Evolutionary conservation across 2,329 filamentous ascomycete genomes (phyloP).

Genomic region (Magnaporthiopsis incrustans): DNA sequence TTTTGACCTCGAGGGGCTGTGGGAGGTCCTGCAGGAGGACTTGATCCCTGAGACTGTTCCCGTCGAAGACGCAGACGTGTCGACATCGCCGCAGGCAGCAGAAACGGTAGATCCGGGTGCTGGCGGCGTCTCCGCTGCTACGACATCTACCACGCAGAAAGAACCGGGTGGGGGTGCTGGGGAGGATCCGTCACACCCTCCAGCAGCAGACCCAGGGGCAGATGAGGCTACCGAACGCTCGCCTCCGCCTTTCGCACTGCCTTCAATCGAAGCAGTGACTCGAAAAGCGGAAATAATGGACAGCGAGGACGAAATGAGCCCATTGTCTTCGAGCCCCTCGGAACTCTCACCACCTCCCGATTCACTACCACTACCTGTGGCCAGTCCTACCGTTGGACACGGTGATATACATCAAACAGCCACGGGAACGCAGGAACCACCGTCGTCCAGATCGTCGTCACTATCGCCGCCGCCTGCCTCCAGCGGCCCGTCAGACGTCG

Average conservation of each 20-base stretch:
- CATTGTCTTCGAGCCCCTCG: background rate
- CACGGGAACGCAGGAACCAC: background rate
- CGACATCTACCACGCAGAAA: too few species aligned
- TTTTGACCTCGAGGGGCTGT: constrained; percentile 51
- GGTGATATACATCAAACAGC: background rate
- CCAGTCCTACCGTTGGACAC: background rate
- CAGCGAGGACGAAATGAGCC: constrained; percentile 29
- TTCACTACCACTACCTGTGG: background rate
- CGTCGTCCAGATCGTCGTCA: background rate
- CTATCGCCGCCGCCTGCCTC: background rate
- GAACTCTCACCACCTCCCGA: constrained; percentile 1
- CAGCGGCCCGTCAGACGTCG: background rate
- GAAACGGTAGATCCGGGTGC: background rate
- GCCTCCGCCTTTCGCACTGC: background rate
- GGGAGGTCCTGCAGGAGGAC: constrained; percentile 47
- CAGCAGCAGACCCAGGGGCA: background rate
- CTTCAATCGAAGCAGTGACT: background rate
- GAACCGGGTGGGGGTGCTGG: background rate
- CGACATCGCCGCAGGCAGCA: background rate
- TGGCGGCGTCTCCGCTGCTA: background rate
- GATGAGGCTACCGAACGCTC: background rate
- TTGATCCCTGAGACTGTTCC: constrained; percentile 3
- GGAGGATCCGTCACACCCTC: background rate
- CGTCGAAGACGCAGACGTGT: background rate
- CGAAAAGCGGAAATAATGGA: constrained; percentile 24